A percentile compares a stretch with the other conserved stretches of the same genome.
Evolutionary conservation across 257 asterid genomes (phyloP).

Genomic region (Cruciata laevipes): DNA sequence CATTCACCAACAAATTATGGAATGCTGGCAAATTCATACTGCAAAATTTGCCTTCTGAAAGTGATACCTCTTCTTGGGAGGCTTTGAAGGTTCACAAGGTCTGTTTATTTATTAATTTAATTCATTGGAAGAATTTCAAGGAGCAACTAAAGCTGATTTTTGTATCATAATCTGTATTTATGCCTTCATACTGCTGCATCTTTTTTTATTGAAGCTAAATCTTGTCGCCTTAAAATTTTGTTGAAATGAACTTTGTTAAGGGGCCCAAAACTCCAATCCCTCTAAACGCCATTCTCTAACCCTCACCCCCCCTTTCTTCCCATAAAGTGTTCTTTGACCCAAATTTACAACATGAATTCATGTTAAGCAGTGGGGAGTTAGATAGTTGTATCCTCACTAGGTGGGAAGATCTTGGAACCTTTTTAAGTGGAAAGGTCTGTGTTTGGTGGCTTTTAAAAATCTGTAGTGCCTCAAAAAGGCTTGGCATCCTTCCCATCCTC

Average conservation of each 20-base stretch:
- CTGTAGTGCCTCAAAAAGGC: not conserved
- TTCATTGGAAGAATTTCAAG: not conserved
- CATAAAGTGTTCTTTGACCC: not conserved
- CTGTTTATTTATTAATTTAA: constrained; percentile 12
- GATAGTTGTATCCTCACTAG: not conserved
- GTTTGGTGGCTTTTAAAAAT: not conserved
- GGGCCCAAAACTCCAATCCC: not conserved
- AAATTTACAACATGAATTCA: not conserved
- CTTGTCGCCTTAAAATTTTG: not conserved
- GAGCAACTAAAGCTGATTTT: not conserved
- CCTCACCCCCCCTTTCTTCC: too few relatives aligned
- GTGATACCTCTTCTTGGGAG: constrained; percentile 65
- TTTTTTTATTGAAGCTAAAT: not conserved
- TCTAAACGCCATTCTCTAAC: not conserved
- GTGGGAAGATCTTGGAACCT: not conserved
- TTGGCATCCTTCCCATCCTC: not conserved
- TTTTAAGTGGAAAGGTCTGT: not conserved
- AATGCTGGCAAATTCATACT: constrained; percentile 95
- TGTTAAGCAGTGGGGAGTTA: not conserved
- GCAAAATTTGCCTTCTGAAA: constrained; percentile 79
- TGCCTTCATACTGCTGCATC: not conserved
- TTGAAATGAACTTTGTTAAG: not conserved
- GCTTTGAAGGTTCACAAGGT: constrained; percentile 60
- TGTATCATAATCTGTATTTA: not conserved
- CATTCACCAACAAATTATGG: constrained; percentile 97